Base-by-base conservation (phyloP, 208 protist species). In the Strigomonas culicis region DNA sequence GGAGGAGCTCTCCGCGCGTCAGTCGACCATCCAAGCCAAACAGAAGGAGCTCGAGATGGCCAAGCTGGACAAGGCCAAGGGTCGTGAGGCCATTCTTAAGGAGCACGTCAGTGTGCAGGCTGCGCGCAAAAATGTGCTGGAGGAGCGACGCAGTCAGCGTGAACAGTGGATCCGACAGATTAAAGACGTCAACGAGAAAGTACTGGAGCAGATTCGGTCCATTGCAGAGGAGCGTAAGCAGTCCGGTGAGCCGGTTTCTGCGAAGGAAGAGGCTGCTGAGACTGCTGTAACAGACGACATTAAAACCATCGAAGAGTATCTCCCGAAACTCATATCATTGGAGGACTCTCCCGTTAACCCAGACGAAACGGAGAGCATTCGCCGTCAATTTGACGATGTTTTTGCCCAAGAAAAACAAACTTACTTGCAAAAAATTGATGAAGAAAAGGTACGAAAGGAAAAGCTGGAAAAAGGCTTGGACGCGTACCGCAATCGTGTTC, bases 111-210 rank as follows among this genome's bases (percentile, higher is more conserved):
- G 74, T 32, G 84, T 92, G 24, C 77, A 92, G 57, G 84, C 82
- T 30, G 80, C 86, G 32, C 85, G 91, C 51, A 82, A 82, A 64
- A 85, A 79, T 25, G 75, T 97, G 11, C 53, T 85, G 59, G 74
- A 79, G 24, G 86, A 92, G 58, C 72, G 91, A 25, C 80, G 84
- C 44, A 80, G 79, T 53, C 91, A 97, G 66, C 78, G 91, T 1
- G 75, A 91, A 66, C 85, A 95, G 75, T 97, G 91, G 89, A 84
- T 97, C 32, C 74, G 82, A 61, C 85, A 94, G 70, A 97, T 97
- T 49, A 83, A 85, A 59, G 88, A 93, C 24, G 85, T 92, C 59
- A 95, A 94, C 74, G 74, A 86, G 39, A 92, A 91, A 72, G 85
- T 93, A 22, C 78, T 93, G 32, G 76, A 87, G 47, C 82, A 93